Evolutionary conservation across 768 basidiomycete species (phyloP).

Genomic region (Amanita fuliginea): DNA sequence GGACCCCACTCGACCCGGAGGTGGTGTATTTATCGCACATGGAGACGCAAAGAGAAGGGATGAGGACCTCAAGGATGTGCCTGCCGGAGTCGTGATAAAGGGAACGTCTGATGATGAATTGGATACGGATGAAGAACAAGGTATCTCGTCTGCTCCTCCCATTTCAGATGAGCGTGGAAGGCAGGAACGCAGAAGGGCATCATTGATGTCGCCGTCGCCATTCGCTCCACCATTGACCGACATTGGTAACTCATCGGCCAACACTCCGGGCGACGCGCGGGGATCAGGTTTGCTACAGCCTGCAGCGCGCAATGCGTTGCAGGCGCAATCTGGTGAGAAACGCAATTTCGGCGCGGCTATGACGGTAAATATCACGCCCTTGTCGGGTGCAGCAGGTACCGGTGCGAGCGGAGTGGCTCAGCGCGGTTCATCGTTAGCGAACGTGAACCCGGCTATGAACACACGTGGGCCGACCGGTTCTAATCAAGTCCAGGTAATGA

Average conservation of each 20-base stretch:
- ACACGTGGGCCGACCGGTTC: constrained; percentile 22
- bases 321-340: constrained; percentile 1
- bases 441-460: constrained; percentile 74
- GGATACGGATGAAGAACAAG: constrained; percentile 20
- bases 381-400: constrained; percentile 23
- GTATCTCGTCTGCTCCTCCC: constrained; percentile 13
- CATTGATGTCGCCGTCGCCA: constrained; percentile 3
- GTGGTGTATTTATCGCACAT: constrained; percentile 71
- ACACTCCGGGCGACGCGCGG: constrained; percentile 9
- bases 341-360: constrained; percentile 21
- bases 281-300: constrained; percentile 3
- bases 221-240: constrained; percentile 6
- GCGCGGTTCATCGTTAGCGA: constrained; percentile 17
- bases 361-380: constrained; percentile 49
- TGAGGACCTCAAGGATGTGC: constrained; percentile 41
- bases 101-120: constrained; percentile 31
- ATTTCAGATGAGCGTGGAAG: constrained; percentile 7
- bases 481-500: constrained; percentile 67
- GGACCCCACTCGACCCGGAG: constrained; percentile 75
- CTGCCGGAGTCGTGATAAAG: constrained; percentile 44
- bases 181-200: constrained; percentile 1
- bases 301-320: background rate
- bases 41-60: constrained; percentile 28
- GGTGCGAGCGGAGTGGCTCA: constrained; percentile 17
- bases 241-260: background rate